Evolutionary conservation across 345 rosid species (phyloP).

Genomic region (Gossypioides kirkii): DNA sequence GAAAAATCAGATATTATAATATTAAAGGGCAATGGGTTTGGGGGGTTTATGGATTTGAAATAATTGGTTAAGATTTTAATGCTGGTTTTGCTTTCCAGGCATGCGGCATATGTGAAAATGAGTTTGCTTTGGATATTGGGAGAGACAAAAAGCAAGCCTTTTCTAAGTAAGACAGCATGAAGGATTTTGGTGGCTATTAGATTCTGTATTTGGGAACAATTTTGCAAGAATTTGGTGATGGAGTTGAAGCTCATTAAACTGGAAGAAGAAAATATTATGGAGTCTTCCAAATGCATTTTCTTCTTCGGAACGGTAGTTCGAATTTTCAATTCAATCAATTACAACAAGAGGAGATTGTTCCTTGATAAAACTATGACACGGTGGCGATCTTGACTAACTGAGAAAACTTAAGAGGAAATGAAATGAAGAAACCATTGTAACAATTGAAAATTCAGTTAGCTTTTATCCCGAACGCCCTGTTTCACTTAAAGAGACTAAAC

Average conservation of each 20-base stretch:
- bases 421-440: too few relatives aligned
- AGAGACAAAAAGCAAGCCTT: conserved; percentile 25
- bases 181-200: conserved; percentile 19
- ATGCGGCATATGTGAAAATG: conserved; percentile 24
- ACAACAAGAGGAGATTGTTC: background rate
- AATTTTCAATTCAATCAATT: background rate
- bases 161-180: conserved; percentile 33
- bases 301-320: background rate
- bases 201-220: background rate
- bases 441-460: too few relatives aligned
- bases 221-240: background rate
- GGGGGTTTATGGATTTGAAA: conserved; percentile 29
- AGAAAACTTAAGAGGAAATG: too few relatives aligned
- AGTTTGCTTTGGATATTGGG: conserved; percentile 23
- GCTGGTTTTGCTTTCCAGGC: conserved; percentile 15
- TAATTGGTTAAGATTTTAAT: conserved; percentile 25
- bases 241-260: conserved; percentile 2
- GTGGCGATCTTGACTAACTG: too few relatives aligned
- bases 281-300: background rate
- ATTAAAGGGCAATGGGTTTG: conserved; percentile 40
- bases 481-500: too few relatives aligned
- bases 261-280: background rate
- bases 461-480: too few relatives aligned
- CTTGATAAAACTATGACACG: background rate
- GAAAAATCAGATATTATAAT: conserved; percentile 33